Conservation (phyloP, 768 basidiomycete genomes). For the Tricholoma flavovirens region DNA sequence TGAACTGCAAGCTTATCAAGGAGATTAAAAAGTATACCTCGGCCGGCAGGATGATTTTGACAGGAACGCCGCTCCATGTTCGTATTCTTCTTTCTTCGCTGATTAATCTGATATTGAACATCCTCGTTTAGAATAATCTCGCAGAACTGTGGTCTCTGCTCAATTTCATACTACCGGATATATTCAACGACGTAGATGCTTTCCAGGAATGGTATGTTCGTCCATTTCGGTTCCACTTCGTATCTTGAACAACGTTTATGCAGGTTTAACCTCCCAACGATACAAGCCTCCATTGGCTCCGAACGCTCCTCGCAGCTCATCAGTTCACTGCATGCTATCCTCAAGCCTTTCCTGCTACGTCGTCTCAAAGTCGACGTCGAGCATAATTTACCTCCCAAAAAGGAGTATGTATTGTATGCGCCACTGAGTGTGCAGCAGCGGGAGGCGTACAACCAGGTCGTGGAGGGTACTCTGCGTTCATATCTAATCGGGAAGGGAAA, state of each 20-base stretch:
- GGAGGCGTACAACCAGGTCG: slow-evolving; percentile 77
- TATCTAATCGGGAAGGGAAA: slow-evolving; percentile 44
- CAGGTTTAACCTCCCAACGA: slow-evolving; percentile 69
- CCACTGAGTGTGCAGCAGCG: slow-evolving; percentile 79
- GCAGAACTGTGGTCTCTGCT: slow-evolving; percentile 92
- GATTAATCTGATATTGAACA: not conserved
- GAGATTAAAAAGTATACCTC: slow-evolving; percentile 85
- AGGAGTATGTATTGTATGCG: slow-evolving; percentile 92
- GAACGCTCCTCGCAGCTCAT: slow-evolving; percentile 65
- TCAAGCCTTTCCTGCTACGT: slow-evolving; percentile 92
- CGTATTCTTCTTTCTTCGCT: slow-evolving; percentile 17
- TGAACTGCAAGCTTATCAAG: slow-evolving; percentile 83
- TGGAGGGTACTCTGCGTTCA: slow-evolving; percentile 63
- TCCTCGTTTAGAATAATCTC: slow-evolving; percentile 84
- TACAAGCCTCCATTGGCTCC: slow-evolving; percentile 50
- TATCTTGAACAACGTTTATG: not conserved
- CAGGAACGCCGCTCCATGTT: slow-evolving; percentile 94
- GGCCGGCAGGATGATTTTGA: slow-evolving; percentile 88
- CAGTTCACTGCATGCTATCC: slow-evolving; percentile 76
- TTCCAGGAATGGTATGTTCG: slow-evolving; percentile 82
- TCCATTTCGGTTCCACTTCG: not conserved
- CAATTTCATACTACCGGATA: slow-evolving; percentile 92
- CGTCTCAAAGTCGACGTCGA: slow-evolving; percentile 88
- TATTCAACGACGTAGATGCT: slow-evolving; percentile 83
- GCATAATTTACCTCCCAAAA: slow-evolving; percentile 78